A percentile compares a stretch with the other conserved stretches of the same genome.
Evolutionary conservation across 164 flowering plant genomes (phyloP).

Genomic region (Umbellularia californica): DNA sequence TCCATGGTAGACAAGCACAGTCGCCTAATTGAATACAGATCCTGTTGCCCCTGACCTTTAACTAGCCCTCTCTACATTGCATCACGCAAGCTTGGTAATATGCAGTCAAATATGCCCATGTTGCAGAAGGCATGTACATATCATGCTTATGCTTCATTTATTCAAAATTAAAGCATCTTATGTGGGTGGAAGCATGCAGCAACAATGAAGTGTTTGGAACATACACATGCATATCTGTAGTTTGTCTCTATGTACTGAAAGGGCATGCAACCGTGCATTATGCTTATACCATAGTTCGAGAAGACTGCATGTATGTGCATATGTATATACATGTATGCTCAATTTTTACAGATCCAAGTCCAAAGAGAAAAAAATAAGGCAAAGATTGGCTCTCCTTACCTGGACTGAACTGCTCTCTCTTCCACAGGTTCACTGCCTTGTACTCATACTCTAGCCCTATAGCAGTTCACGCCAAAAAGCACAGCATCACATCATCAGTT

Average conservation of each 20-base stretch:
- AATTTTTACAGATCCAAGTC: not conserved
- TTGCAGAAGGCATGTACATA: no score
- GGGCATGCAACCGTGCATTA: not conserved
- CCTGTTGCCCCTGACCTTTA: no score
- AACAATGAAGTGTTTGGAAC: no score
- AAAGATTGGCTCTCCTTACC: constrained; percentile 33
- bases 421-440: constrained; percentile 61
- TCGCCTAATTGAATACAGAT: no score
- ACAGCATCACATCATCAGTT: not conserved
- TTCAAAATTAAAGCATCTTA: not conserved
- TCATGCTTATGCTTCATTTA: not conserved
- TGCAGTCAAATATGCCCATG: not conserved
- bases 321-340: not conserved
- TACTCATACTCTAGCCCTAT: constrained; percentile 64
- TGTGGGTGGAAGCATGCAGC: no score
- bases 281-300: not conserved
- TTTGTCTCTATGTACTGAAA: no score
- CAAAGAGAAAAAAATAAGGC: not conserved
- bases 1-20: no score
- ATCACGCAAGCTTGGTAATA: no score
- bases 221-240: no score
- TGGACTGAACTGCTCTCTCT: constrained; percentile 68
- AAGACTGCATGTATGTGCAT: not conserved
- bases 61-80: no score
- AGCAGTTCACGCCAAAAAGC: not conserved